Evolutionary conservation across 1,139 yeast genomes (phyloP).

Genomic region (Geotrichum carabidarum): DNA sequence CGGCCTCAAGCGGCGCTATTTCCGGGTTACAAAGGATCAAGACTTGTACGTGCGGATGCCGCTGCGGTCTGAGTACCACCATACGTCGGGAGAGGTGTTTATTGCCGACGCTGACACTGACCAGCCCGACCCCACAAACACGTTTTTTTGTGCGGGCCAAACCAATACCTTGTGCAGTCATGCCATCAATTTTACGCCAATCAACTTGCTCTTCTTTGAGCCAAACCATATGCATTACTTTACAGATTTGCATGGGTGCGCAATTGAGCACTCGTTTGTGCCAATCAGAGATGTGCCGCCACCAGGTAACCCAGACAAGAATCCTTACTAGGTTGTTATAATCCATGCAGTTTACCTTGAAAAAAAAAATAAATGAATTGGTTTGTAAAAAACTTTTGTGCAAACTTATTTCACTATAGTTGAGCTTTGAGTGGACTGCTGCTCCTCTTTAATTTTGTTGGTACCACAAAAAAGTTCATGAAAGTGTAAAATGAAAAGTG

Average conservation of each 20-base stretch:
- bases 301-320: slow-evolving; percentile 6
- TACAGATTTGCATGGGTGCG: slow-evolving; percentile 20
- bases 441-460: no score
- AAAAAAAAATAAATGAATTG: no score
- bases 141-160: slow-evolving; percentile 18
- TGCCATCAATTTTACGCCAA: slow-evolving; percentile 1
- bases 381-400: no score
- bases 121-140: slow-evolving; percentile 13
- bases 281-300: slow-evolving; percentile 12
- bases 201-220: slow-evolving; percentile 8
- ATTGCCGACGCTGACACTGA: slow-evolving; percentile 14
- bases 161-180: slow-evolving; percentile 13
- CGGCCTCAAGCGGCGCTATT: slow-evolving; percentile 14
- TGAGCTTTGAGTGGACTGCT: no score
- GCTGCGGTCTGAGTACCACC: slow-evolving; percentile 16
- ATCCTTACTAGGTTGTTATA: slow-evolving; percentile 12
- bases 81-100: slow-evolving; percentile 21
- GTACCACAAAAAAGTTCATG: no score
- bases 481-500: no score
- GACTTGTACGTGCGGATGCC: slow-evolving; percentile 21
- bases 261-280: slow-evolving; percentile 14
- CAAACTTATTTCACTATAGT: no score
- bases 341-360: no score
- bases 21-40: slow-evolving; percentile 21
- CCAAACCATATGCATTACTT: slow-evolving; percentile 18